Evolutionary conservation across 495 filamentous ascomycete species (phyloP), one percentile per base, ranked within the genome.

Genomic region (Aspergillus conjunctus): DNA sequence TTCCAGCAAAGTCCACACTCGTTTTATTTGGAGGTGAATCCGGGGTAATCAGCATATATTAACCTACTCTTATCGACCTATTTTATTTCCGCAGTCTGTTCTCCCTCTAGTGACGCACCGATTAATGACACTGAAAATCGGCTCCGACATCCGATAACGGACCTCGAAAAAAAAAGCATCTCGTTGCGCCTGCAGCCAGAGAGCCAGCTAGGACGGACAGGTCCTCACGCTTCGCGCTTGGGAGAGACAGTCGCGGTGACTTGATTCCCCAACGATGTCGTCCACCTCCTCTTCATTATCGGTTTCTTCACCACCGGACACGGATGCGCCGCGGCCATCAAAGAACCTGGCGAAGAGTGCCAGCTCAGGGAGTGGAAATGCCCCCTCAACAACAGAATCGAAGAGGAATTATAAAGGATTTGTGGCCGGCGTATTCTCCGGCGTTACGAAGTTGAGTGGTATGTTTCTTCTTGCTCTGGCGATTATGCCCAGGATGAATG

Each of bases 371-470:
- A 60, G 58, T 37, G 54, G 20, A 22, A 60, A 34, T 12, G 53
- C 55, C 7, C 49, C 65, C 18, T 52, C 69, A 6, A 51, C 66
- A 20, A 58, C 67, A 43, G 26, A 39, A 1, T 62, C 67, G 7
- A 78, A 77, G 52, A 65, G 65, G 11, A 78, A 85, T 66, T 97
- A 97, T 79, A 93, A 91, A 66, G 94, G 94, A 9, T 98, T 97
- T 72, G 92, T 97, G 15, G 94, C 89, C 0, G 94, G 94, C 6
- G 84, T 97, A 11, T 97, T 96, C 68, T 95, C 91, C 12, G 94
- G 94, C 15, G 89, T 97, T 68, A 86, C 91, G 54, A 98, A 98
- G 77, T 76, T 96, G 56, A 85, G 84, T 73, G 93, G 92, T 93
- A 74, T 60, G 83, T 74, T 31, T 22, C 39, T 54, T 4, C 12